Evolutionary conservation across 1,284 basidiomycete species (phyloP).

Genomic region (Malassezia yamatoensis): DNA sequence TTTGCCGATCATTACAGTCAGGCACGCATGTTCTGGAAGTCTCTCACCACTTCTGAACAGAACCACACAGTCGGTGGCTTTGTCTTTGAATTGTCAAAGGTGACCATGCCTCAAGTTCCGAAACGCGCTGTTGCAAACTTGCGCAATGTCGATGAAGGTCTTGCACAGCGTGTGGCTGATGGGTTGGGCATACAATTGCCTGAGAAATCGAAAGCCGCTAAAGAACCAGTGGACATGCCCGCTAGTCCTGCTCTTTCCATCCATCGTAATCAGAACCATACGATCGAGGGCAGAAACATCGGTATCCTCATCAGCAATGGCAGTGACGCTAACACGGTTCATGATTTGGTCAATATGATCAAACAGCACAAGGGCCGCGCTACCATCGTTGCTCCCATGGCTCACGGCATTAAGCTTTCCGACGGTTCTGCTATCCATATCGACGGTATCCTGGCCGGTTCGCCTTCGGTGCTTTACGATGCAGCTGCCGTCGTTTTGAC

Average conservation of each 20-base stretch:
- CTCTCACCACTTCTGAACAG: slow-evolving; percentile 10
- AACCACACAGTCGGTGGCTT: slow-evolving; percentile 6
- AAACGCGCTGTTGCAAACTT: slow-evolving; percentile 8
- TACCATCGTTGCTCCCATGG: background rate
- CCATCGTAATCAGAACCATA: slow-evolving; percentile 7
- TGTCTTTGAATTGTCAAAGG: slow-evolving; percentile 7
- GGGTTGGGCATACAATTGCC: slow-evolving; percentile 10
- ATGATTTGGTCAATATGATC: background rate
- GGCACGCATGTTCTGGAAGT: slow-evolving; percentile 13
- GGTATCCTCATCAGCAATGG: slow-evolving; percentile 6
- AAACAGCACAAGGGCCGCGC: background rate
- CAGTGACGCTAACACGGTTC: background rate
- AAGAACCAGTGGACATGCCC: background rate
- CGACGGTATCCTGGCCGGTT: background rate
- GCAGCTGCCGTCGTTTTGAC: slow-evolving; percentile 7
- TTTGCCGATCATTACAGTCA: slow-evolving; percentile 15
- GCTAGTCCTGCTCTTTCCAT: slow-evolving; percentile 8
- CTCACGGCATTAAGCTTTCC: background rate
- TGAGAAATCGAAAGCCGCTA: background rate
- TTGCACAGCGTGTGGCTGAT: background rate
- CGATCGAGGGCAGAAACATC: slow-evolving; percentile 3
- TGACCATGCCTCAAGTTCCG: slow-evolving; percentile 3
- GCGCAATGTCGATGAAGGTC: slow-evolving; percentile 10
- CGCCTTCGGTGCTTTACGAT: slow-evolving; percentile 7
- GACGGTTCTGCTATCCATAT: slow-evolving; percentile 2